phyloP scores from a whole-genome alignment of 1,139 yeast genomes.

The Candida sojae region DNA sequence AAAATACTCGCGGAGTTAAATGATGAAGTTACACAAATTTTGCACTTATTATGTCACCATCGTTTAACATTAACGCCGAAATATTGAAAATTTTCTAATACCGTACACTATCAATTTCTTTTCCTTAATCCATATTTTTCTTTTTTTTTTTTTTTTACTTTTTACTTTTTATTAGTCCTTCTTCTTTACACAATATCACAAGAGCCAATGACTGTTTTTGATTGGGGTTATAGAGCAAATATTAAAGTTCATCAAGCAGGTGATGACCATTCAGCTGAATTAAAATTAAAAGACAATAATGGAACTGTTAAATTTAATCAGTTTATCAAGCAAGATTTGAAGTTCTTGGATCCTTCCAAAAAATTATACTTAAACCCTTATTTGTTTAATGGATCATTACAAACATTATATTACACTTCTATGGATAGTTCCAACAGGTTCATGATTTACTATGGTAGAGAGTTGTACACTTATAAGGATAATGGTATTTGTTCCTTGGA shows the following conservation, averaged over 20 bases:
- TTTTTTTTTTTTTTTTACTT: neutral
- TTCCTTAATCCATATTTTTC: neutral
- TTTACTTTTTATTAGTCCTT: neutral
- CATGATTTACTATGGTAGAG: constrained; percentile 75
- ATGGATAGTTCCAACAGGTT: constrained; percentile 55
- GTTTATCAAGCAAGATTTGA: constrained; percentile 24
- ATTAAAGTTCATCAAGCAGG: constrained; percentile 28
- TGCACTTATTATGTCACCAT: no score
- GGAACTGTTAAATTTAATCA: constrained; percentile 21
- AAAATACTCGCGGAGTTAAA: no score
- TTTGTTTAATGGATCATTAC: constrained; percentile 72
- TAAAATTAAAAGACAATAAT: constrained; percentile 18
- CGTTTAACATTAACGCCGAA: no score
- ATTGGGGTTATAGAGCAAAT: constrained; percentile 45
- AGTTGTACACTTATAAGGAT: constrained; percentile 58
- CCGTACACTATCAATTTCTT: neutral
- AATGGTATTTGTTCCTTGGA: constrained; percentile 77
- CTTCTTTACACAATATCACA: neutral
- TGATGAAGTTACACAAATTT: no score
- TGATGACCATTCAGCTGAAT: constrained; percentile 18
- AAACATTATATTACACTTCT: constrained; percentile 66
- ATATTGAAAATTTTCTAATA: neutral
- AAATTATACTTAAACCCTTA: constrained; percentile 62
- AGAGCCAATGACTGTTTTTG: constrained; percentile 16
- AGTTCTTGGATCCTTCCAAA: constrained; percentile 27